Conservation (phyloP, 228 moss, liverwort and hornwort genomes). For the Sphagnum fallax region DNA sequence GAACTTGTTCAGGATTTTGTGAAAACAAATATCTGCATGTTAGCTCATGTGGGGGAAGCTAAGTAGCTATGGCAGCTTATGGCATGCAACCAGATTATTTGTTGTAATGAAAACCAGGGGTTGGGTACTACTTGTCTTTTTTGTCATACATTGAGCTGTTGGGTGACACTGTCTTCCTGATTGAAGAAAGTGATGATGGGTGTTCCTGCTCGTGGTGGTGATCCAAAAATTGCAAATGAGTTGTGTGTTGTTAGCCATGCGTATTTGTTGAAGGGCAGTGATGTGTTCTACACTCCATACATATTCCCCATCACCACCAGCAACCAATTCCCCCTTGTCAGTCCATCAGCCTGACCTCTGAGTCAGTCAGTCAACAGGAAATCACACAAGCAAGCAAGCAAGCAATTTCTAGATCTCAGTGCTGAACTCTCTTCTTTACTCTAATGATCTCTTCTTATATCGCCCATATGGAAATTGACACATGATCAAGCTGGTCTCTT, state of each 20-base stretch:
- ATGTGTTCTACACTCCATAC: slow-evolving; percentile 35
- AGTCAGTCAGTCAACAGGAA: neutral
- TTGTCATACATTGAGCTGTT: slow-evolving; percentile 61
- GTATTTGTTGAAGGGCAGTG: slow-evolving; percentile 77
- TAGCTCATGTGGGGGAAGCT: neutral
- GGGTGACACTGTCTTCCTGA: slow-evolving; percentile 67
- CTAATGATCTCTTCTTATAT: neutral
- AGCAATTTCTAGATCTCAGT: neutral
- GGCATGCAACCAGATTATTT: no score
- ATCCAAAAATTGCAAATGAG: slow-evolving; percentile 49
- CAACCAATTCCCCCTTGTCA: neutral
- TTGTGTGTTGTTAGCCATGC: slow-evolving; percentile 89
- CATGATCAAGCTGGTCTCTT: neutral
- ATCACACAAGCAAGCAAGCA: neutral
- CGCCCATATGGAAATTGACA: neutral
- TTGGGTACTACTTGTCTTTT: no score
- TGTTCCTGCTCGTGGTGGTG: slow-evolving; percentile 25
- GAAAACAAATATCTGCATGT: neutral
- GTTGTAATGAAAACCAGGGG: no score
- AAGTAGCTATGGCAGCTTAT: neutral
- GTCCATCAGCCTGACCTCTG: neutral
- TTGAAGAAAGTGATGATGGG: slow-evolving; percentile 71
- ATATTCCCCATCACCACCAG: neutral
- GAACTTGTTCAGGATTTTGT: no score
- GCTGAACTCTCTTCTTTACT: neutral